Base-by-base conservation (phyloP, 352 stramenopile genomes). In the Pythium dissimile region DNA sequence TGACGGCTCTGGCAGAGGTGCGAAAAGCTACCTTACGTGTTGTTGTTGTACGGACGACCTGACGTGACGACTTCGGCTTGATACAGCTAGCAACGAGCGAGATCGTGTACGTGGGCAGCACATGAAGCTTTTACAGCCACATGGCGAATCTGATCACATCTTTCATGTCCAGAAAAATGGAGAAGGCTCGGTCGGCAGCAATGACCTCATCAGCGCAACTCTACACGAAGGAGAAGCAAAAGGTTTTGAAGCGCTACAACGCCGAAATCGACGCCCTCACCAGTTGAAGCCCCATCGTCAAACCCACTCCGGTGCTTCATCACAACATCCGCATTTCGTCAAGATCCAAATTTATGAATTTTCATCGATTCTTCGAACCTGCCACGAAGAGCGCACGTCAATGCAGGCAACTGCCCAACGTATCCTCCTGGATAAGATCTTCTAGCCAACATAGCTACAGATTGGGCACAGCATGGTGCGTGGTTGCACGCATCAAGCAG, bases 201-300 rank as follows among this genome's bases (percentile, higher is more conserved):
- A 53, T 67, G 35, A 59, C 16, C 18, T 60, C 61, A 6, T 62
- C 66, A 1, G 38, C 56, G 6, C 62, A 73, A 34, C 56, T 70
- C 16, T 62, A 50, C 39, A 37, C 51, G 27, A 71, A 62, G 16
- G 66, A 73, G 66, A 71, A 73, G 48, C 51, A 70, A 42, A 67
- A 67, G 31, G 43, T 67, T 16, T 32, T 71, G 5, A 27, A 54
- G 39, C 62, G 50, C 38, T 71, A 71, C 42, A 28, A 53, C 18
- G 26, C 55, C 2, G 56, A 70, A 26, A 51, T 73, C 20, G 59
- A 62, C 26, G 42, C 38, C 3, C 59, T 67, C 45, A 31, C 28
- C 3, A 44, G 27, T n/a, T 66, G 47, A 56, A 21, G 47, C 23
- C 31, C 9, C 47, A 37, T 34, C 11, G 8, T 35, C 26, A 18